Evolutionary conservation across 371 early-diverging fungal genomes (phyloP).

Genomic region (Saksenaea vasiformis): DNA sequence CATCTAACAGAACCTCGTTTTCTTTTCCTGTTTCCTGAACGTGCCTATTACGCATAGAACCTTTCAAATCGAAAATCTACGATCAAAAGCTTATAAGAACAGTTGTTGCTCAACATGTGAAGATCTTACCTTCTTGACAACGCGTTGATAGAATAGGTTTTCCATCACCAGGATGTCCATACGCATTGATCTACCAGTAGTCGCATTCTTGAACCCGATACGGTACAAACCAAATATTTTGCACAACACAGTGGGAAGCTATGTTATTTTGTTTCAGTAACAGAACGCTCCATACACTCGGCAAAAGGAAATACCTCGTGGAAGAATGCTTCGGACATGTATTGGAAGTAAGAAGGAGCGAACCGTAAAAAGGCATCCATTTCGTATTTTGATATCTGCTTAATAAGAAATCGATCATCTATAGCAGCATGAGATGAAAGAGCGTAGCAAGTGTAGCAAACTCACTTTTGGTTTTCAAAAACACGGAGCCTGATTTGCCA

Average conservation of each 20-base stretch:
- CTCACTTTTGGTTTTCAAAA: constrained; percentile 78
- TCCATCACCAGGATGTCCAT: constrained; percentile 96
- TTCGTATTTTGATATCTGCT: constrained; percentile 86
- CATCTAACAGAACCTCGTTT: constrained; percentile 89
- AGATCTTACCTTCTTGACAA: constrained; percentile 56
- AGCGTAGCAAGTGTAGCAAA: not conserved
- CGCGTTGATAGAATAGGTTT: constrained; percentile 86
- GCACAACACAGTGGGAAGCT: constrained; percentile 85
- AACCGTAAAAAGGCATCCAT: constrained; percentile 88
- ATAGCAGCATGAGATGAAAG: not conserved
- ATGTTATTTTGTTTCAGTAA: not conserved
- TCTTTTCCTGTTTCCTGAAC: constrained; percentile 83
- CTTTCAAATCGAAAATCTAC: constrained; percentile 92
- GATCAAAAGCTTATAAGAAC: constrained; percentile 3
- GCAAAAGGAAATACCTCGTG: constrained; percentile 62
- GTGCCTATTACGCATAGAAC: constrained; percentile 91
- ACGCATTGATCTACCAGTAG: constrained; percentile 77
- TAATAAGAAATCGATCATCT: constrained; percentile 92
- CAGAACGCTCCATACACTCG: not conserved
- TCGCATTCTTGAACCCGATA: constrained; percentile 81
- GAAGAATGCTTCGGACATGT: constrained; percentile 83
- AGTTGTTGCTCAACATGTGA: not conserved
- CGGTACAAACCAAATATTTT: constrained; percentile 94
- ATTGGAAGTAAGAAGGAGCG: constrained; percentile 91
- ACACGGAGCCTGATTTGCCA: constrained; percentile 89